A percentile compares a stretch with the other conserved stretches of the same genome.
phyloP scores from a whole-genome alignment of 2,329 filamentous ascomycete genomes.

The Xylariaceae sp. region DNA sequence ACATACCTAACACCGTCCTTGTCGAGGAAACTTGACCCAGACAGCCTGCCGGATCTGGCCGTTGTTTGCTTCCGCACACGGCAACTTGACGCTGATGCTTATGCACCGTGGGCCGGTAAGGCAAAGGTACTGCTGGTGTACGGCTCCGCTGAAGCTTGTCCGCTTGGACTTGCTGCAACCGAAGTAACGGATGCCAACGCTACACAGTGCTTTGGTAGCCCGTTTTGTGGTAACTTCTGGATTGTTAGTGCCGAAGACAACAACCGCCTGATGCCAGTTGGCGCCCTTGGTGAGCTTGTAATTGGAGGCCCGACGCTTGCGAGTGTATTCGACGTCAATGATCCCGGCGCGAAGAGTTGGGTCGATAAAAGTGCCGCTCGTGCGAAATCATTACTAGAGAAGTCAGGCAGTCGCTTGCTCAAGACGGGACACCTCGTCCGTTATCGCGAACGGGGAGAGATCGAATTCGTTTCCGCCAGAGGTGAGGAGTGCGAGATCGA shows the following conservation, averaged over 20 bases:
- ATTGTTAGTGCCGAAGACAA: conserved; percentile 56
- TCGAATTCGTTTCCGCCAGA: conserved; percentile 51
- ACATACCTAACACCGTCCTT: conserved; percentile 55
- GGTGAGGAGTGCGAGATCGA: conserved; percentile 46
- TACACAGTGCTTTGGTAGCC: conserved; percentile 48
- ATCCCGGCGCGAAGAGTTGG: conserved; percentile 33
- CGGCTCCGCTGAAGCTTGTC: conserved; percentile 54
- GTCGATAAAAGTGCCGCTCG: conserved; percentile 22
- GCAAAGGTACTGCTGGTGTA: conserved; percentile 54
- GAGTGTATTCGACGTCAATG: conserved; percentile 41
- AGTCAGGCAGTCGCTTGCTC: conserved; percentile 39
- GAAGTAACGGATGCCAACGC: conserved; percentile 44
- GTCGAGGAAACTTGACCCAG: conserved; percentile 39
- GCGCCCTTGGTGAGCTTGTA: conserved; percentile 60
- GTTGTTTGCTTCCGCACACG: conserved; percentile 47
- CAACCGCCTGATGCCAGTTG: conserved; percentile 54
- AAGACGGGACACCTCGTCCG: conserved; percentile 56
- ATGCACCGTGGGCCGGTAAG: conserved; percentile 48
- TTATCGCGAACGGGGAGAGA: conserved; percentile 50
- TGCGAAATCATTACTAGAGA: conserved; percentile 26
- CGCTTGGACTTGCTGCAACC: conserved; percentile 53
- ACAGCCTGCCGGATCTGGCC: conserved; percentile 32
- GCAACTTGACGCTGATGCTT: conserved; percentile 53
- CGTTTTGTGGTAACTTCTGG: conserved; percentile 54
- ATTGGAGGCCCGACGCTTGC: conserved; percentile 59